Base-by-base conservation (phyloP, 768 basidiomycete genomes). In the Inosperma sp. region DNA sequence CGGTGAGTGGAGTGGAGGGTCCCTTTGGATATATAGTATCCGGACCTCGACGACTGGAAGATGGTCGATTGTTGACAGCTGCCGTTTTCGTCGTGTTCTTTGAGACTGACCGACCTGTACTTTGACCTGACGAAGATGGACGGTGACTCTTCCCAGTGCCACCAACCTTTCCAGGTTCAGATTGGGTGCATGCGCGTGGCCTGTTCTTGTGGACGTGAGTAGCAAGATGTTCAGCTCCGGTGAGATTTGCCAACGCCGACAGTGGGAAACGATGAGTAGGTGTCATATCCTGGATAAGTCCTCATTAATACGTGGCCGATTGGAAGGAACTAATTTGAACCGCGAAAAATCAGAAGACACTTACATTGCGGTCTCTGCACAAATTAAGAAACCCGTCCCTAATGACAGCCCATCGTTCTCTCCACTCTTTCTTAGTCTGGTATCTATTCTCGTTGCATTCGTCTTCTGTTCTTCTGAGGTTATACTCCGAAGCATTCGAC, bases 321-420 rank as follows among this genome's bases (percentile, higher is more conserved):
- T n/a, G n/a, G n/a, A n/a, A n/a, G n/a, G n/a, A n/a, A n/a, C n/a
- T n/a, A n/a, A n/a, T n/a, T n/a, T n/a, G n/a, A n/a, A n/a, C n/a
- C 10, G 49, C 27, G 23, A 43, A 26, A 36, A 14, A 41, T 37
- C 9, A 34, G 23, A 10, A 46, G 22, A n/a, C 21, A 69, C 75
- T 48, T 58, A 85, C 86, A 52, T 72, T 65, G 23, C 76, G 72
- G 21, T 76, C 72, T 58, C 76, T 80, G 57, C 72, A 80, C 13
- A 88, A 60, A 44, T 66, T 71, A n/a, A 88, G 62, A 17, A 70
- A 58, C 0, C 82, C 84, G 19, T 80, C 75, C 47, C 73, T 69
- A 23, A 88, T 74, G n/a, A 85, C 69, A 36, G 81, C 68, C 79
- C 82, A 85, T 4, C 82, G 67, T 14, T 79, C 72, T 35, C 76